Evolutionary conservation across 495 filamentous ascomycete species (phyloP).

Genomic region (Aspergillus kassunensis): DNA sequence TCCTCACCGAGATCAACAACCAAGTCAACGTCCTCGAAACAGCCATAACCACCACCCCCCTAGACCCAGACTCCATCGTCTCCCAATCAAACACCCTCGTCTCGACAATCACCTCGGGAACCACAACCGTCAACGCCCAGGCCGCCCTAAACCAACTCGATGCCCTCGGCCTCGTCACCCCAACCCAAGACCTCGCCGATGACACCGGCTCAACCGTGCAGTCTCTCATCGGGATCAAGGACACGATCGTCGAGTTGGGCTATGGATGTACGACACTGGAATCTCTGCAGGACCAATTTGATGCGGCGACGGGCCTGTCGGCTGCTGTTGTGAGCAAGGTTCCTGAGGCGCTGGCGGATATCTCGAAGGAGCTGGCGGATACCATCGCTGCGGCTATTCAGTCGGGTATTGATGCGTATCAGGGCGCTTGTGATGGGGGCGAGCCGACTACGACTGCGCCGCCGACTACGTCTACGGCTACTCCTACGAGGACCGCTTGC

Average conservation of each 20-base stretch:
- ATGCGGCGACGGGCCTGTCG: background rate
- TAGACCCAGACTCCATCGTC: background rate
- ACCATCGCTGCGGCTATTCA: slow-evolving; percentile 38
- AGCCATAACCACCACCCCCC: background rate
- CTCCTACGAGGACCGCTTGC: background rate
- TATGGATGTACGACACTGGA: background rate
- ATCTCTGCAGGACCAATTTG: background rate
- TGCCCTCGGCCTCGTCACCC: slow-evolving; percentile 5
- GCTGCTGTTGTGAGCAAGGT: slow-evolving; percentile 3
- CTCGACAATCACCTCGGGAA: background rate
- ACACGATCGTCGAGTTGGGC: background rate
- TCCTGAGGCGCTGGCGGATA: slow-evolving; percentile 19
- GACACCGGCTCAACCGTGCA: background rate
- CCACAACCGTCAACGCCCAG: background rate
- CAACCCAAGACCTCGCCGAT: slow-evolving; percentile 5
- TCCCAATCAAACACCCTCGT: slow-evolving; percentile 1
- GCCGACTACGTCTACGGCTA: background rate
- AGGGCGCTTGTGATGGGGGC: background rate
- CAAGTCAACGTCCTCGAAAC: slow-evolving; percentile 2
- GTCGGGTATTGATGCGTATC: slow-evolving; percentile 18
- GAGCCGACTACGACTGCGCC: background rate
- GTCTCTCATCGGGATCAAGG: background rate
- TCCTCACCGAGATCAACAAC: slow-evolving; percentile 2
- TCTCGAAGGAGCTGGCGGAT: slow-evolving; percentile 23
- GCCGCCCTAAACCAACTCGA: background rate